Percentiles rank a stretch among this genome's conserved stretches.
Evolutionary conservation across 768 basidiomycete species (phyloP).

Genomic region (Melanogaster broomeanus): DNA sequence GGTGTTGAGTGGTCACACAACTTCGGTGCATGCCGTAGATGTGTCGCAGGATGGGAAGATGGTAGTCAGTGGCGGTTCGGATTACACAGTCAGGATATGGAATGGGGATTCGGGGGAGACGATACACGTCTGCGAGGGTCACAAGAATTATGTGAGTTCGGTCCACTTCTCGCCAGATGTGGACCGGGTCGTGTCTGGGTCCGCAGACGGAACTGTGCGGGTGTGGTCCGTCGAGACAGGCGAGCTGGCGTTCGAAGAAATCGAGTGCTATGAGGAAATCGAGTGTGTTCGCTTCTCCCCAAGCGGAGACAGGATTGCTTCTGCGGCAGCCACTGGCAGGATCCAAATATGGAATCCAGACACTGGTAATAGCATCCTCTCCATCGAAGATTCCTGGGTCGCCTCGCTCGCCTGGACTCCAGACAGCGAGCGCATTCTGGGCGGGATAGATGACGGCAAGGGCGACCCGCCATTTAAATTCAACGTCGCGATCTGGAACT

Average conservation of each 20-base stretch:
- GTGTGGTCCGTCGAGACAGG: slow-evolving; percentile 7
- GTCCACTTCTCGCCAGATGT: slow-evolving; percentile 45
- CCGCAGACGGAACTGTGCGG: slow-evolving; percentile 28
- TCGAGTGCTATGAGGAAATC: background rate
- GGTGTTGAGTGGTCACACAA: background rate
- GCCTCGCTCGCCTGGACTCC: background rate
- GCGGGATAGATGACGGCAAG: background rate
- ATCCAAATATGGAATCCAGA: background rate
- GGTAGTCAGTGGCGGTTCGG: slow-evolving; percentile 1
- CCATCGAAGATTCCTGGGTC: background rate
- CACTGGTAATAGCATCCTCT: background rate
- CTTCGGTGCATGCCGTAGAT: background rate
- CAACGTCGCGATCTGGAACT: background rate
- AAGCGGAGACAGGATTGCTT: slow-evolving; percentile 1
- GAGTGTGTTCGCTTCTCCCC: slow-evolving; percentile 1
- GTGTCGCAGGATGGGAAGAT: background rate
- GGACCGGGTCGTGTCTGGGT: slow-evolving; percentile 41
- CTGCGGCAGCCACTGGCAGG: slow-evolving; percentile 1
- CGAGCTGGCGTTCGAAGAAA: background rate
- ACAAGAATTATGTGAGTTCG: slow-evolving; percentile 23
- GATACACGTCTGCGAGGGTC: background rate
- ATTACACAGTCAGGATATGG: slow-evolving; percentile 2
- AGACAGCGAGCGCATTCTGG: background rate
- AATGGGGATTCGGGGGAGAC: background rate
- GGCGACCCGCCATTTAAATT: too few relatives aligned